Evolutionary conservation across 257 asterid genomes (phyloP).

Genomic region (Mentha longifolia): DNA sequence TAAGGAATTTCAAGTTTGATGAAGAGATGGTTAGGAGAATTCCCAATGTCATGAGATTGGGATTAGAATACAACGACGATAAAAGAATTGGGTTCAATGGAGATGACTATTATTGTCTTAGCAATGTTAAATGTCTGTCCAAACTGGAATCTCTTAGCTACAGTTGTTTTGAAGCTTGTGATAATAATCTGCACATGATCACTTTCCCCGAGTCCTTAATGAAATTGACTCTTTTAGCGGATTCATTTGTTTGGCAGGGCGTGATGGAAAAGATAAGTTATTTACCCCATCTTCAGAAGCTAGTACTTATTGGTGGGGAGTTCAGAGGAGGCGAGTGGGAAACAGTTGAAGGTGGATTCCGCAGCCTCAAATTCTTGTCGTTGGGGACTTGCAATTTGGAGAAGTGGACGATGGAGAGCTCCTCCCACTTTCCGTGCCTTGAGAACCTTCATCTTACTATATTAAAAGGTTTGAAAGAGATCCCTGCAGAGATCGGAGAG

Average conservation of each 20-base stretch:
- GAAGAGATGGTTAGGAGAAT: background rate
- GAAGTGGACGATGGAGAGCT: too few relatives aligned
- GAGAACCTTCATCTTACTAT: too few relatives aligned
- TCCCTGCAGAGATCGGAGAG: too few relatives aligned
- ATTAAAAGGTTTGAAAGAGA: too few relatives aligned
- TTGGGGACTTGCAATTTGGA: too few relatives aligned
- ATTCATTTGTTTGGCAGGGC: background rate
- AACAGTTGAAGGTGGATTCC: background rate
- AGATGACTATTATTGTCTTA: background rate
- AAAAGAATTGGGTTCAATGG: background rate
- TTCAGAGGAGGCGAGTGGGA: background rate
- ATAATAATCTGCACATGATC: background rate
- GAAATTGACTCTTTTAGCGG: background rate
- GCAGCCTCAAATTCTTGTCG: background rate
- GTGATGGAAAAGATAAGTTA: background rate
- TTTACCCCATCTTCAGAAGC: conserved; percentile 10
- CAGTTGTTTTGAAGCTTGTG: too few relatives aligned
- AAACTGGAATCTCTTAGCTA: conserved; percentile 21
- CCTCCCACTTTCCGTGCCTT: too few relatives aligned
- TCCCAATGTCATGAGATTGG: conserved; percentile 7
- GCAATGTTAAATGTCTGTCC: background rate
- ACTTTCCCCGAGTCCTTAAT: background rate
- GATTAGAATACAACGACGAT: background rate
- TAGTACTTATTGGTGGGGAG: background rate
- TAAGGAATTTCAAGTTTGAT: background rate